Conservation (phyloP, 176 grass and related monocot genomes). For the Eragrostis curvula region DNA sequence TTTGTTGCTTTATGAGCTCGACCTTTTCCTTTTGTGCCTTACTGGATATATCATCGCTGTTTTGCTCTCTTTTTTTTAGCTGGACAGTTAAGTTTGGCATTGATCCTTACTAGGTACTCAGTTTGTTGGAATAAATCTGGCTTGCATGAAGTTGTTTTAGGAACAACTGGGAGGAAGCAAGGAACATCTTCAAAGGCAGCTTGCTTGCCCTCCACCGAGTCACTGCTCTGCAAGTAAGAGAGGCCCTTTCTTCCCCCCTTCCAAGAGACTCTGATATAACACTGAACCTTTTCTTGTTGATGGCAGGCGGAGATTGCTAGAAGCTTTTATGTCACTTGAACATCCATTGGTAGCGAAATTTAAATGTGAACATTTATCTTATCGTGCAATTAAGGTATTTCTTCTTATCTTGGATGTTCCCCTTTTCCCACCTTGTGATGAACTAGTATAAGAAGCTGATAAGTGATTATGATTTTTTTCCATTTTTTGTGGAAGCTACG, state of each 20-base stretch:
- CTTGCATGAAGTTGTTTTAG: conserved; percentile 82
- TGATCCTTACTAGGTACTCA: conserved; percentile 78
- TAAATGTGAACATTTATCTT: conserved; percentile 41
- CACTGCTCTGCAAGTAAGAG: conserved; percentile 92
- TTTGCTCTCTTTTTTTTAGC: neutral
- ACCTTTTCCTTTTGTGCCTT: neutral
- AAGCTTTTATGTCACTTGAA: conserved; percentile 56
- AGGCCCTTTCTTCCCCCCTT: conserved; percentile 29
- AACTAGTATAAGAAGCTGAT: neutral
- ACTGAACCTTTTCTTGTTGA: neutral
- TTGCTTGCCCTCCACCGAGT: conserved; percentile 47
- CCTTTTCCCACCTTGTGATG: neutral
- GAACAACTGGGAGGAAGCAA: conserved; percentile 94
- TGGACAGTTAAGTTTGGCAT: no score
- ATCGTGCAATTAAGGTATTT: conserved; percentile 74
- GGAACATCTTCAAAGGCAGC: conserved; percentile 77
- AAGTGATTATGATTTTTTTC: no score
- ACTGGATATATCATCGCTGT: neutral
- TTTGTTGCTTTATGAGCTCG: conserved; percentile 43
- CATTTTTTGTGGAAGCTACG: no score
- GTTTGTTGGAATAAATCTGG: conserved; percentile 88
- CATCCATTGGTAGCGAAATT: conserved; percentile 39
- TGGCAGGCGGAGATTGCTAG: conserved; percentile 73
- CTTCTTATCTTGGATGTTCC: neutral
- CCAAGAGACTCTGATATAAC: neutral